A percentile compares a stretch with the other conserved stretches of the same genome.
Conservation (phyloP, 192 early-diverging fungal species). For the Blastocladiella britannica region DNA sequence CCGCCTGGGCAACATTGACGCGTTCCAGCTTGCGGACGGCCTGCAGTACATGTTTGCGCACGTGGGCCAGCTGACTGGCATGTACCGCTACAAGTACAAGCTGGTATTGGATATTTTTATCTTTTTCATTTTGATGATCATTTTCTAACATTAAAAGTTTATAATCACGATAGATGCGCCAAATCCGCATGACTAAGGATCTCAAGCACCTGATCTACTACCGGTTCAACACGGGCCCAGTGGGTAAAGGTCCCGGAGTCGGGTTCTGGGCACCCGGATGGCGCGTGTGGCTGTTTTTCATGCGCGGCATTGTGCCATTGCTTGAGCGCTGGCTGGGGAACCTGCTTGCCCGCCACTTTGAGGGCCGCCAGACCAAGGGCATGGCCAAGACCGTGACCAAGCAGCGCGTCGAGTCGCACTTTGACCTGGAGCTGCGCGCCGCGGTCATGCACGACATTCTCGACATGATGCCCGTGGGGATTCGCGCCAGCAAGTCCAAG, state of each 20-base stretch:
- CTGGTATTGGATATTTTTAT: slow-evolving; percentile 49
- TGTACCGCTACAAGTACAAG: slow-evolving; percentile 98
- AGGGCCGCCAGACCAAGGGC: slow-evolving; percentile 89
- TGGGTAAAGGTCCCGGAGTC: slow-evolving; percentile 93
- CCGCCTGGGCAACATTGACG: slow-evolving; percentile 91
- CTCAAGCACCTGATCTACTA: slow-evolving; percentile 86
- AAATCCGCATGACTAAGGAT: slow-evolving; percentile 74
- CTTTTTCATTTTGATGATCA: not conserved
- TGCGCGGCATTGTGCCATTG: slow-evolving; percentile 92
- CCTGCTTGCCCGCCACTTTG: slow-evolving; percentile 94
- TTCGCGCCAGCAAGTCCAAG: slow-evolving; percentile 86
- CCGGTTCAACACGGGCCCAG: slow-evolving; percentile 85
- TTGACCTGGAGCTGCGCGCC: slow-evolving; percentile 91
- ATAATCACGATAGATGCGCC: slow-evolving; percentile 4
- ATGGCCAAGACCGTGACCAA: slow-evolving; percentile 98
- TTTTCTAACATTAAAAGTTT: slow-evolving; percentile 1
- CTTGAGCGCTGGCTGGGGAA: slow-evolving; percentile 98
- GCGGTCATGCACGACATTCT: slow-evolving; percentile 97
- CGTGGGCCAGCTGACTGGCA: slow-evolving; percentile 94
- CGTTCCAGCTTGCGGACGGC: slow-evolving; percentile 96
- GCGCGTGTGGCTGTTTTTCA: slow-evolving; percentile 99
- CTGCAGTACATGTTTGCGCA: slow-evolving; percentile 97
- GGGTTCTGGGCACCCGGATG: slow-evolving; percentile 99
- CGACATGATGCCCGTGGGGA: slow-evolving; percentile 99
- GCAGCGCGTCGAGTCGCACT: slow-evolving; percentile 96